Conservation (phyloP, 1,139 yeast genomes). For the Yamadazyma triangularis region DNA sequence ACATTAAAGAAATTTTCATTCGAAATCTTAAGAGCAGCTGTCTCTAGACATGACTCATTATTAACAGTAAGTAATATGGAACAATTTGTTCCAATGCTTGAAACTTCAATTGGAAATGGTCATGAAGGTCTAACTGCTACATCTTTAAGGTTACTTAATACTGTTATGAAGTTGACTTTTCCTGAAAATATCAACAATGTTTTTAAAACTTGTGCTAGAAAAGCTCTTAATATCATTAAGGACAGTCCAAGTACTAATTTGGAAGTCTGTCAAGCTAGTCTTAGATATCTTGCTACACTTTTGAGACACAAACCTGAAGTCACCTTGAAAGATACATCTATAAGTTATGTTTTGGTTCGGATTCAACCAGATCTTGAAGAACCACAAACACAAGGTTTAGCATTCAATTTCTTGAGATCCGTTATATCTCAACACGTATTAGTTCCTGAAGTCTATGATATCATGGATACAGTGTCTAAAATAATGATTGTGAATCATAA, state of each 20-base stretch:
- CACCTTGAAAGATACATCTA: slow-evolving; percentile 63
- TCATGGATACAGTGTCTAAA: slow-evolving; percentile 75
- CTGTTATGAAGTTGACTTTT: slow-evolving; percentile 61
- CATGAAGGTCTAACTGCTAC: slow-evolving; percentile 75
- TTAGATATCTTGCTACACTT: slow-evolving; percentile 69
- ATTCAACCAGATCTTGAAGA: slow-evolving; percentile 88
- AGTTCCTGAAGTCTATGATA: slow-evolving; percentile 87
- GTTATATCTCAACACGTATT: slow-evolving; percentile 67
- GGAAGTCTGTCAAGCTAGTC: slow-evolving; percentile 78
- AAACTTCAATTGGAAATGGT: slow-evolving; percentile 53
- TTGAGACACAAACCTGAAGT: slow-evolving; percentile 67
- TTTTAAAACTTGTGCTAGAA: slow-evolving; percentile 57
- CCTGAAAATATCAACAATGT: slow-evolving; percentile 48
- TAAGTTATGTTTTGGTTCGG: slow-evolving; percentile 69
- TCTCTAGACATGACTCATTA: slow-evolving; percentile 56
- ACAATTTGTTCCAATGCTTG: slow-evolving; percentile 74
- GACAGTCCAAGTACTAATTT: slow-evolving; percentile 75
- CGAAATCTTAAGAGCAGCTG: slow-evolving; percentile 70
- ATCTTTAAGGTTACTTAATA: slow-evolving; percentile 58
- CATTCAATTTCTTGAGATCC: slow-evolving; percentile 78
- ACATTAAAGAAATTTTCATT: slow-evolving; percentile 75
- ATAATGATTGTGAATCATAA: slow-evolving; percentile 91
- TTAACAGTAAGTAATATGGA: slow-evolving; percentile 56
- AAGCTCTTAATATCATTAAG: slow-evolving; percentile 62
- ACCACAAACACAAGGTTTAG: slow-evolving; percentile 83